Conservation (phyloP, 768 basidiomycete genomes). For the Lactarius tabidus region DNA sequence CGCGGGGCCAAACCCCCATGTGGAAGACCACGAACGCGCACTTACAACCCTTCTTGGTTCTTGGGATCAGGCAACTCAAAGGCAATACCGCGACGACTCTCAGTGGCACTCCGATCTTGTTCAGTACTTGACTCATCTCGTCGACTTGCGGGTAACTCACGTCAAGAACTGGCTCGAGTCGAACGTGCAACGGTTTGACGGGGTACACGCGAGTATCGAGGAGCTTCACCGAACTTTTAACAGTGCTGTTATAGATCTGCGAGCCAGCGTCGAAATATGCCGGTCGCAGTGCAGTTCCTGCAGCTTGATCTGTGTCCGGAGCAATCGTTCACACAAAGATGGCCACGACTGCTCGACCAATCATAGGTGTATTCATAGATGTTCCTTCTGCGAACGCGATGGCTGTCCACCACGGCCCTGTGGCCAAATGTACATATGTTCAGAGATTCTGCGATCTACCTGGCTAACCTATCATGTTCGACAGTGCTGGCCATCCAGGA, state of each 20-base stretch:
- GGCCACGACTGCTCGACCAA: slow-evolving; percentile 48
- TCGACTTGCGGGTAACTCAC: slow-evolving; percentile 42
- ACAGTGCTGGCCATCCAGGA: slow-evolving; percentile 54
- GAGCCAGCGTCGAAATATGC: slow-evolving; percentile 46
- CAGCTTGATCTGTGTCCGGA: slow-evolving; percentile 45
- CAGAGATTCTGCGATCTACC: background rate
- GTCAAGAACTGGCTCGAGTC: slow-evolving; percentile 48
- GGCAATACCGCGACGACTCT: slow-evolving; percentile 37
- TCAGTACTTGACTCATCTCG: slow-evolving; percentile 37
- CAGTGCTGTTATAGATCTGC: slow-evolving; percentile 40
- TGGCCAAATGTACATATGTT: slow-evolving; percentile 41
- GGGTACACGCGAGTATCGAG: slow-evolving; percentile 41
- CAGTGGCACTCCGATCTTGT: slow-evolving; percentile 42
- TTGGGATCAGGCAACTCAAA: slow-evolving; percentile 34
- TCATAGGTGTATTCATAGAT: slow-evolving; percentile 43
- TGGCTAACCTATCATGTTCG: slow-evolving; percentile 25
- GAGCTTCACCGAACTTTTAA: slow-evolving; percentile 45
- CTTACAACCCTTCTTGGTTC: slow-evolving; percentile 27
- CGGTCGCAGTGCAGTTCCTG: slow-evolving; percentile 44
- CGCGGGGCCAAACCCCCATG: slow-evolving; percentile 24
- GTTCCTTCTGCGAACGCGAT: slow-evolving; percentile 41
- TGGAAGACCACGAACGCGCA: slow-evolving; percentile 27
- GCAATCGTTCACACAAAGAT: slow-evolving; percentile 40
- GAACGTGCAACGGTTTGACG: slow-evolving; percentile 46
- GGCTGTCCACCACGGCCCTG: slow-evolving; percentile 32